These are phyloP conservation scores for Leishmania turanica DNA, from an alignment of 208 protist species.

Conservation along the genomic window DNA sequence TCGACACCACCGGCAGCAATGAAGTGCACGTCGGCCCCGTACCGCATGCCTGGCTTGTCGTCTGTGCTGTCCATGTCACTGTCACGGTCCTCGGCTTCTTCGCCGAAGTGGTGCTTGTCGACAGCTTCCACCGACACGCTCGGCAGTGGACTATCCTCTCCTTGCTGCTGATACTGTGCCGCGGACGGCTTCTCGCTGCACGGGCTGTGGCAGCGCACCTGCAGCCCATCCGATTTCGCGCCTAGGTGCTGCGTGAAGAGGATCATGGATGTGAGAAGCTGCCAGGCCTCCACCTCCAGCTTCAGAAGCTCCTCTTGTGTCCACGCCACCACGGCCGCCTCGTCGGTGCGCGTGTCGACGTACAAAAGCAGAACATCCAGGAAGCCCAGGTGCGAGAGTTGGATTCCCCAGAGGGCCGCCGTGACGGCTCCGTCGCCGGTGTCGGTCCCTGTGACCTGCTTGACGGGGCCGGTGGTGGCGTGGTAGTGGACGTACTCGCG, in stretches of 20 bases:
- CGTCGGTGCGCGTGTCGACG: conserved; percentile 53
- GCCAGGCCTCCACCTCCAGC: conserved; percentile 74
- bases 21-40: conserved; percentile 57
- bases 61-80: conserved; percentile 9
- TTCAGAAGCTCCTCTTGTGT: conserved; percentile 68
- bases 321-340: conserved; percentile 58
- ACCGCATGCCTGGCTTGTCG: conserved; percentile 15
- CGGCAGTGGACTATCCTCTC: background rate
- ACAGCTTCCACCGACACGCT: background rate
- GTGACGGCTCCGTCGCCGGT: conserved; percentile 18
- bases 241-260: conserved; percentile 40
- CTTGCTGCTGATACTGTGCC: conserved; percentile 8
- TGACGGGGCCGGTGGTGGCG: background rate
- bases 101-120: background rate
- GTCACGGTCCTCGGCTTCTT: background rate
- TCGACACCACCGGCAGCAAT: conserved; percentile 53
- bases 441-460: background rate
- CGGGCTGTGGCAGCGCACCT: conserved; percentile 7
- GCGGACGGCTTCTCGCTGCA: background rate
- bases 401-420: conserved; percentile 23
- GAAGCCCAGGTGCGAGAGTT: conserved; percentile 63
- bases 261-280: conserved; percentile 63
- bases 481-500: conserved; percentile 25
- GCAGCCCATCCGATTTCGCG: conserved; percentile 8
- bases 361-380: conserved; percentile 74